Percentiles rank a stretch among this genome's conserved stretches.
Conservation (phyloP, 2,329 filamentous ascomycete species). For the Beauveria pseudobassiana region DNA sequence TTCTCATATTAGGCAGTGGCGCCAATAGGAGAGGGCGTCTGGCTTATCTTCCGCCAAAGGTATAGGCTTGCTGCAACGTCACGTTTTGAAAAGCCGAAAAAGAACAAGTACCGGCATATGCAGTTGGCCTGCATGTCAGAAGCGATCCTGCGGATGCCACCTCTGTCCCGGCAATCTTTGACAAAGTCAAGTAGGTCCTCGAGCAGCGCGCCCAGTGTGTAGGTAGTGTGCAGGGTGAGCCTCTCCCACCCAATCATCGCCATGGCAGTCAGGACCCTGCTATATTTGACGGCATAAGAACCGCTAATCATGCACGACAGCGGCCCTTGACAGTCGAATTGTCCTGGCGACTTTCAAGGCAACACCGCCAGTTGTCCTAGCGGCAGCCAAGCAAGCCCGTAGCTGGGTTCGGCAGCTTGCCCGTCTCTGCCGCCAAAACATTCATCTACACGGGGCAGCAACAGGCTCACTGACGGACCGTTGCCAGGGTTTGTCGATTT, state of each 20-base stretch:
- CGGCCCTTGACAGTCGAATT: not conserved
- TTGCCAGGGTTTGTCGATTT: not conserved
- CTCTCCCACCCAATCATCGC: conserved; percentile 1
- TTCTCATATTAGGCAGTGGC: not conserved
- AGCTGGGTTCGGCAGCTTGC: not conserved
- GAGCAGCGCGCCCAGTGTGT: not conserved
- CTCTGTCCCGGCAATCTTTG: not conserved
- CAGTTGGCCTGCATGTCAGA: conserved; percentile 3
- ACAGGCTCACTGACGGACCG: not conserved
- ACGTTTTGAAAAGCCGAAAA: not conserved
- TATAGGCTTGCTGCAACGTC: not conserved
- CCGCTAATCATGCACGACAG: conserved; percentile 1
- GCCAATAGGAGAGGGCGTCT: not conserved
- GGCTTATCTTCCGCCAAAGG: not conserved
- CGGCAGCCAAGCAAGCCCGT: not conserved
- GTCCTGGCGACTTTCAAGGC: not conserved
- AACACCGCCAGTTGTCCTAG: not conserved
- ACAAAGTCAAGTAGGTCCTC: not conserved
- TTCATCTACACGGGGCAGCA: not conserved
- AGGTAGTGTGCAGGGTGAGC: not conserved
- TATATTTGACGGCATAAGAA: not conserved
- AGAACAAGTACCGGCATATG: conserved; percentile 7
- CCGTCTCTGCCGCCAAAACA: not conserved
- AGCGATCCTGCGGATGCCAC: not conserved
- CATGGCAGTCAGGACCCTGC: not conserved